Evolutionary conservation across 257 asterid species (phyloP).

Genomic region (Scutellaria minor): DNA sequence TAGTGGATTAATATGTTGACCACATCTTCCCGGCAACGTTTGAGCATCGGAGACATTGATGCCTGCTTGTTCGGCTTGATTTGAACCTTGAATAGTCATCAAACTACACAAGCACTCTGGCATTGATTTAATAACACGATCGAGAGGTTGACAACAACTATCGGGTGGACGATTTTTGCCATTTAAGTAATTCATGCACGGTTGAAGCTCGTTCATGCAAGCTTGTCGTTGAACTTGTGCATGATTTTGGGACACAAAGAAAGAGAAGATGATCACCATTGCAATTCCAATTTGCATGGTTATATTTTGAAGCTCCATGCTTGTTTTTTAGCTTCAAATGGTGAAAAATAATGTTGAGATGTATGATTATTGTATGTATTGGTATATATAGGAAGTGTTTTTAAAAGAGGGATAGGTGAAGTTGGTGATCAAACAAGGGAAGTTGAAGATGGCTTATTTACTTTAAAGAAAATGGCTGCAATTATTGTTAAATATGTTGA

Average conservation of each 20-base stretch:
- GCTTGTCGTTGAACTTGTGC: constrained; percentile 52
- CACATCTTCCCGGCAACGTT: constrained; percentile 78
- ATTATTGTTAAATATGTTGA: constrained; percentile 41
- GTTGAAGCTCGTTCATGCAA: constrained; percentile 63
- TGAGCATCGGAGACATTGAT: constrained; percentile 68
- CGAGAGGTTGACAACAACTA: constrained; percentile 71
- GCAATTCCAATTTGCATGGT: constrained; percentile 18
- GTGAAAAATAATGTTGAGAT: background rate
- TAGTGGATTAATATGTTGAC: constrained; percentile 74
- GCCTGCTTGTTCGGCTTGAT: constrained; percentile 69
- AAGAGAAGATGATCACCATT: constrained; percentile 29
- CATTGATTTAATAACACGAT: constrained; percentile 51
- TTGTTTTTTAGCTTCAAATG: background rate
- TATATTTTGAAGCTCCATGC: constrained; percentile 33
- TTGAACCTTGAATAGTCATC: constrained; percentile 69
- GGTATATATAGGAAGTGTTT: constrained; percentile 1
- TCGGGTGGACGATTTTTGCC: constrained; percentile 57
- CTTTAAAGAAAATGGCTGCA: constrained; percentile 21
- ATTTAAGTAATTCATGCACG: constrained; percentile 68
- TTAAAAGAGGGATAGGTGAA: constrained; percentile 35
- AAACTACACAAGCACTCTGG: constrained; percentile 81
- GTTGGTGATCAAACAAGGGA: constrained; percentile 52
- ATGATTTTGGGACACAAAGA: constrained; percentile 32
- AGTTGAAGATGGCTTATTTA: constrained; percentile 33
- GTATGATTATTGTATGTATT: background rate